Base-by-base conservation (phyloP, 2,329 filamentous ascomycete genomes). In the Pseudodiploospora longispora region DNA sequence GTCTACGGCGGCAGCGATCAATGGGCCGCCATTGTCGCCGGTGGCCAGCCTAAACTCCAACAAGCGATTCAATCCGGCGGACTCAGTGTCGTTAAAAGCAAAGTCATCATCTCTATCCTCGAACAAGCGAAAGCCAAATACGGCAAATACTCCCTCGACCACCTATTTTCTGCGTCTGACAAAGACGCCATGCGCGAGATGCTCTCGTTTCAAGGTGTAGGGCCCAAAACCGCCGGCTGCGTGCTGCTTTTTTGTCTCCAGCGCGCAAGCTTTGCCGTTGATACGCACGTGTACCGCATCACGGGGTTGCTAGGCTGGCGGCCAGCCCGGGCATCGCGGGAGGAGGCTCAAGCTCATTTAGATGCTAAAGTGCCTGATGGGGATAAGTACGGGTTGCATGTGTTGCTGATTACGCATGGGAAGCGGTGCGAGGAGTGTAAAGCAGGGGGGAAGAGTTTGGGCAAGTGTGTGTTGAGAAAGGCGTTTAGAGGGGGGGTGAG, bases 51-150 rank as follows among this genome's bases (percentile, higher is more conserved):
- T 10, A 63, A 61, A 50, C 59, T 74, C 5, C 62, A 70, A 47
- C 70, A 80, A 52, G 78, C 85, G 0, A 89, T 90, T 55, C 79
- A 80, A 59, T 72, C 72, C 27, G 87, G 86, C 30, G 87, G 87
- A 0, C 68, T 91, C 1, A 82, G 80, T 10, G 75, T 76, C 32
- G 71, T 78, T n/a, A 93, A 91, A 63, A 85, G 80, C 56, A 81
- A 76, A 46, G 78, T 82, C 52, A 86, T 91, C 52, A 78, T 89
- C 51, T 63, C 66, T 32, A 82, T 88, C 42, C 66, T 91, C 54
- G 66, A 74, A 39, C 81, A 87, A 56, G 83, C 82, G 33, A 69
- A 76, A 42, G 59, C 52, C 27, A 52, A 54, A 30, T 59, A 70
- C 54, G 69, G 68, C 4, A 37, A 19, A 1, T 73, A 72, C 52